Percentiles rank a stretch among this genome's conserved stretches.
Evolutionary conservation across 2,329 filamentous ascomycete genomes (phyloP).

Genomic region (Exophiala xenobiotica): DNA sequence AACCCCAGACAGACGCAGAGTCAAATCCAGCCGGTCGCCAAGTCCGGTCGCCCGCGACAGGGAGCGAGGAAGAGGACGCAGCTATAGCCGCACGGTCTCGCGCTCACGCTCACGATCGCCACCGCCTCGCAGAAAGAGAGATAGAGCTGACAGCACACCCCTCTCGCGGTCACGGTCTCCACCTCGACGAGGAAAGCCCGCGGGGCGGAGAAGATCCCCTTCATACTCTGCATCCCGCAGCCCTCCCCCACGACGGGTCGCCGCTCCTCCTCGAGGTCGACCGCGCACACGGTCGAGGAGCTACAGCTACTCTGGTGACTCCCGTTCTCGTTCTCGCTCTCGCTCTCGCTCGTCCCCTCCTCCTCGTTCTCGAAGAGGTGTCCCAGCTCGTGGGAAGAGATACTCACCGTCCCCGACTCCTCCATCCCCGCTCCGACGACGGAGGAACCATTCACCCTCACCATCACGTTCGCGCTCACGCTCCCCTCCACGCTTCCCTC

Average conservation of each 20-base stretch:
- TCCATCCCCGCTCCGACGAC: too few species aligned
- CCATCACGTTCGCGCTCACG: too few species aligned
- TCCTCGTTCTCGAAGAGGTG: conserved; percentile 7
- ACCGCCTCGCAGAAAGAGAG: conserved; percentile 22
- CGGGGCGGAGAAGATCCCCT: conserved; percentile 22
- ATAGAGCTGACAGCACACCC: conserved; percentile 21
- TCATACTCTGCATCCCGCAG: conserved; percentile 25
- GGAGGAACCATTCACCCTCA: too few species aligned
- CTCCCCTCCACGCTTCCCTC: too few species aligned
- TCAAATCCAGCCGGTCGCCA: conserved; percentile 32
- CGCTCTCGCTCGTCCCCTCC: too few species aligned
- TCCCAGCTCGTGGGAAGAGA: conserved; percentile 5
- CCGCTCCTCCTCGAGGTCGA: conserved; percentile 13
- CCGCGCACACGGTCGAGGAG: conserved; percentile 18
- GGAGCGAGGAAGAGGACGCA: conserved; percentile 22
- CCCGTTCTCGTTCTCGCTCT: conserved; percentile 14
- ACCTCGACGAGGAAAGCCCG: conserved; percentile 16
- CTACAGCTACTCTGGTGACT: conserved; percentile 13
- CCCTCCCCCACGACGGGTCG: conserved; percentile 23
- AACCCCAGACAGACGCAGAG: conserved; percentile 28
- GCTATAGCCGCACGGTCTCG: conserved; percentile 26
- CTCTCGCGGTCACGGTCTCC: conserved; percentile 28
- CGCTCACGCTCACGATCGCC: conserved; percentile 33
- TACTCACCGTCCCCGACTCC: too few species aligned
- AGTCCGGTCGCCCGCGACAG: conserved; percentile 28